Base-by-base conservation (phyloP, 371 early-diverging fungal genomes). In the Mortierella sp. region DNA sequence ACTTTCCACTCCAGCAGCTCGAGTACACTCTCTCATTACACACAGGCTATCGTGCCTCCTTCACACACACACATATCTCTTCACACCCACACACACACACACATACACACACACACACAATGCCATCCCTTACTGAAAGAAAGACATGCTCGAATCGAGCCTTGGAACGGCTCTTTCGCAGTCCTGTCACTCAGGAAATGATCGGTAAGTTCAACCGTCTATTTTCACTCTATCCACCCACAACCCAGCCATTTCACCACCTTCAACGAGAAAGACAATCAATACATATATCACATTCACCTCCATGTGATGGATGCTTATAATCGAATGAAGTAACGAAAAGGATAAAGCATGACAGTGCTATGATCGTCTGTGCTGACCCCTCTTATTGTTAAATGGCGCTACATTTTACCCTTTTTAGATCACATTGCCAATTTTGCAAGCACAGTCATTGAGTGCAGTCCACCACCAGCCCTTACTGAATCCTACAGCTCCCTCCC, bases 361-460 rank as follows among this genome's bases (percentile, higher is more conserved):
- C 14, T 20, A 51, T 65, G 30, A 52, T 62, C 63, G 61, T 47
- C 65, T 57, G 55, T 45, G 47, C 58, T 55, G 32, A 30, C 30
- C 16, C 22, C 32, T 35, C 30, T 32, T 26, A 20, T 64, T 55
- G 37, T 28, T 51, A 16, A 24, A 5, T n/a, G 6, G 24, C 18
- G 14, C 57, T 8, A 20, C 37, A 24, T 37, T 2, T 60, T 60
- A 6, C 16, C 61, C 61, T 22, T 28, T 35, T 35, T 75, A 72
- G 78, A 72, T 65, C 69, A 72, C 45, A 86, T 88, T 64, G 86
- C 88, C 47, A 66, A 51, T 26, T 83, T 85, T 62, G 86, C 88
- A 12, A 72, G 70, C 49, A 86, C 75, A n/a, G 88, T 88, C 54
- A 88, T 88, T 71, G 84, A 87, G 37, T 88, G 88, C 66, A 83